Conservation (phyloP, 2,329 filamentous ascomycete genomes). For the Aspergillus fumigatus region DNA sequence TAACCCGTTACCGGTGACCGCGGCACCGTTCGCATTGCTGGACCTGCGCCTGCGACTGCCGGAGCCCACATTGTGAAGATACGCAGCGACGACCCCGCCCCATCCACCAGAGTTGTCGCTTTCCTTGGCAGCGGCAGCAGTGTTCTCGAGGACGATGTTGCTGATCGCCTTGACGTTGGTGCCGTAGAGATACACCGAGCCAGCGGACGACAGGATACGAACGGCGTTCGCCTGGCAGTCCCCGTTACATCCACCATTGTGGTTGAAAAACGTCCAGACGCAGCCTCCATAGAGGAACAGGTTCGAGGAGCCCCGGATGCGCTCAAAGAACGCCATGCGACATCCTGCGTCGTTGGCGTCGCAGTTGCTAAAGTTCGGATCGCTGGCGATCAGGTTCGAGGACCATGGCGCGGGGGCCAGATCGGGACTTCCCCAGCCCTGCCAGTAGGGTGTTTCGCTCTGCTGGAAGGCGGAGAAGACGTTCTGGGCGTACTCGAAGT, state of each 20-base stretch:
- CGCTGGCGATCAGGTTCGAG: conserved; percentile 14
- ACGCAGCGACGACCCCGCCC: conserved; percentile 32
- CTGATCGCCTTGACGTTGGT: conserved; percentile 26
- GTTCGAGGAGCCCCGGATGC: conserved; percentile 24
- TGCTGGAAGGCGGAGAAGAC: conserved; percentile 39
- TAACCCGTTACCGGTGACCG: no score
- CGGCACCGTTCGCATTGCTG: no score
- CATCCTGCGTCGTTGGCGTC: conserved; percentile 27
- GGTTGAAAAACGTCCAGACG: conserved; percentile 41
- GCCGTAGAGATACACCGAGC: conserved; percentile 24
- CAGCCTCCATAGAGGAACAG: conserved; percentile 36
- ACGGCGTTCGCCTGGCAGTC: conserved; percentile 37
- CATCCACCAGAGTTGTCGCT: conserved; percentile 30
- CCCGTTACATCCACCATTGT: conserved; percentile 27
- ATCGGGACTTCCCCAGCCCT: conserved; percentile 26
- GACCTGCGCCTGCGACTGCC: no score
- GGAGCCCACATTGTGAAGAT: conserved; percentile 15
- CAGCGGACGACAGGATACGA: conserved; percentile 19
- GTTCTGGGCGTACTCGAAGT: conserved; percentile 39
- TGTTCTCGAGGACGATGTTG: conserved; percentile 27
- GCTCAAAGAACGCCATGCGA: conserved; percentile 32
- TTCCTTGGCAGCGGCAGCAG: conserved; percentile 19
- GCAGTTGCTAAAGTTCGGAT: conserved; percentile 27
- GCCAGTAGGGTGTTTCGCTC: conserved; percentile 30
- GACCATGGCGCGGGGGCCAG: conserved; percentile 28